phyloP scores from a whole-genome alignment of 2,329 filamentous ascomycete genomes.

The Colletotrichum tamarilloi region DNA sequence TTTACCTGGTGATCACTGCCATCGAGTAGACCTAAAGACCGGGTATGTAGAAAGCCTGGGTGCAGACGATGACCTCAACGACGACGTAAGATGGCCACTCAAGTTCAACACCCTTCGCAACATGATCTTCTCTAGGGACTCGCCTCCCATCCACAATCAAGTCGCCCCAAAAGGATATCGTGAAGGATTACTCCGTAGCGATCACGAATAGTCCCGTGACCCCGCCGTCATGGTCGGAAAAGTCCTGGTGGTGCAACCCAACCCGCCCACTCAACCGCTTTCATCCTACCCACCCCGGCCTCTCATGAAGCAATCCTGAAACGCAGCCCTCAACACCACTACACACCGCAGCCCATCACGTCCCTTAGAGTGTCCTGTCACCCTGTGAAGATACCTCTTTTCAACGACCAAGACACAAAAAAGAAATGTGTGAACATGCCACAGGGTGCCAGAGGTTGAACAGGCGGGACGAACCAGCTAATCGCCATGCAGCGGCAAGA shows the following conservation, averaged over 20 bases:
- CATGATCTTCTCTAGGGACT: background rate
- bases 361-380: background rate
- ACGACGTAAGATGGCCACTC: background rate
- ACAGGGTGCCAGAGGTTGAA: background rate
- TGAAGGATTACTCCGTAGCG: background rate
- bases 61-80: background rate
- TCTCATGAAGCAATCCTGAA: constrained; percentile 56
- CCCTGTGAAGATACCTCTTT: no score
- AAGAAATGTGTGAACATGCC: constrained; percentile 9
- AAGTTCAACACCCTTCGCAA: background rate
- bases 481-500: constrained; percentile 12
- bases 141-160: background rate
- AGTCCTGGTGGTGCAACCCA: constrained; percentile 6
- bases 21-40: background rate
- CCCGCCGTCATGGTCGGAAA: background rate
- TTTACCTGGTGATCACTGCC: background rate
- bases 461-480: constrained; percentile 31
- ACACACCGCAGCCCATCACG: background rate
- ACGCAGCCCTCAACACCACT: constrained; percentile 40
- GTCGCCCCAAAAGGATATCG: no score
- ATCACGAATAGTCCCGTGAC: background rate
- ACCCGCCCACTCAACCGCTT: constrained; percentile 5
- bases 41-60: no score
- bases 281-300: constrained; percentile 36
- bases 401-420: background rate